Base-by-base conservation (phyloP, 371 early-diverging fungal species). In the Mortierella sp. region DNA sequence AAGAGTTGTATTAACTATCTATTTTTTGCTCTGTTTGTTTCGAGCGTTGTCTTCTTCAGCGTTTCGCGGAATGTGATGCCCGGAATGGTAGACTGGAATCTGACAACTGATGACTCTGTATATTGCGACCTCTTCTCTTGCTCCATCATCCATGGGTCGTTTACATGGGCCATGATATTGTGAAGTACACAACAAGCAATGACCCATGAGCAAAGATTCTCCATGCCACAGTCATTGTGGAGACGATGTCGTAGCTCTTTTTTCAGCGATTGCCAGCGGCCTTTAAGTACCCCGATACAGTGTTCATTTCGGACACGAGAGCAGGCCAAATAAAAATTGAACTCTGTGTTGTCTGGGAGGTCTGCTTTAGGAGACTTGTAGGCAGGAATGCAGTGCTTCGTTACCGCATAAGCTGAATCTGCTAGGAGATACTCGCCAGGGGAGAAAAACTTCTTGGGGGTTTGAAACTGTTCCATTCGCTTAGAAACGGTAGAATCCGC, bases 281-380 rank as follows among this genome's bases (percentile, higher is more conserved):
- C 15, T 16, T 72, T 72, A n/a, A 72, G 28, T 1, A 66, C 47
- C 7, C 72, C 62, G 4, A 72, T 72, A 43, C 72, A 72, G 46
- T 66, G 66, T 25, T 72, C 66, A 56, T 57, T 72, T 5, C 72
- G 57, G 28, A 66, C 58, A 11, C 59, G 58, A 28, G 66, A 61
- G 5, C 28, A 18, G 25, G 66, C 72, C 4, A 62, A 28, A 19
- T 28, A 66, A 16, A 7, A 44, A 43, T 72, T 72, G 46, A 72
- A 72, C 15, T 9, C 48, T 11, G 72, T 15, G 57, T 66, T 65
- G 7, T 62, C 62, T 1, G 43, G 51, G 0, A 1, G 7, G 23
- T 65, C 28, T 9, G 58, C 51, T 26, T 46, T n/a, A 23, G 62
- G 66, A 19, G 61, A 29, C 30, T 45, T 52, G 62, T 62, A 66